Base-by-base conservation (phyloP, 306 rosid genomes). In the Rosa lucieae region DNA sequence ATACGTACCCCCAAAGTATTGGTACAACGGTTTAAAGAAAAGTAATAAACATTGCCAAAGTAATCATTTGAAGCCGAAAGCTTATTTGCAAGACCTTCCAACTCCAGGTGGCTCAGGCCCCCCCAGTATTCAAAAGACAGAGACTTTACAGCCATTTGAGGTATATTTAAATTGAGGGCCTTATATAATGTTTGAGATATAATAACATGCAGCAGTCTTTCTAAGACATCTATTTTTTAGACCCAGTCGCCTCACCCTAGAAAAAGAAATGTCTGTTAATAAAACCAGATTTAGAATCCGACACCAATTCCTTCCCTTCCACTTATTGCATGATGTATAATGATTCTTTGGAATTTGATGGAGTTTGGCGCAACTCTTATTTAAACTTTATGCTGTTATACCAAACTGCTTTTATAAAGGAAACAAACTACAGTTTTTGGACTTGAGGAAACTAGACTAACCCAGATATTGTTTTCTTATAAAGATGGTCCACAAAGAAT, bases 11-110 rank as follows among this genome's bases (percentile, higher is more conserved):
- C 29, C 65, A 67, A 37, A 67, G 26, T 32, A 67, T 39, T 67
- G 48, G 71, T 39, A 73, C n/a, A 52, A 37, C 77, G 15, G 47
- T 72, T 14, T 51, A 72, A 23, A 5, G 26, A 17, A 39, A 37
- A 35, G 32, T 37, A 73, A 53, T 18, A 37, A 3, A 11, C 6
- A 18, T 37, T n/a, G 5, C 18, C 4, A 51, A 0, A n/a, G 32
- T 56, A 29, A 72, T 51, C 48, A 51, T 73, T 11, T 73, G 77
- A 17, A 73, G 76, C 76, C 46, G 14, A 35, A 35, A 8, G 35
- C 29, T 32, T 5, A 18, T 52, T 29, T 73, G 49, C 18, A 43
- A 58, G 26, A 59, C 13, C 15, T 14, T 43, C 78, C 70, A 59
- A 43, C 49, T 10, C 46, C 70, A 43, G 44, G 44, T 9, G 20